Conservation (phyloP, 1,284 basidiomycete species). For the Moniliella sp. region DNA sequence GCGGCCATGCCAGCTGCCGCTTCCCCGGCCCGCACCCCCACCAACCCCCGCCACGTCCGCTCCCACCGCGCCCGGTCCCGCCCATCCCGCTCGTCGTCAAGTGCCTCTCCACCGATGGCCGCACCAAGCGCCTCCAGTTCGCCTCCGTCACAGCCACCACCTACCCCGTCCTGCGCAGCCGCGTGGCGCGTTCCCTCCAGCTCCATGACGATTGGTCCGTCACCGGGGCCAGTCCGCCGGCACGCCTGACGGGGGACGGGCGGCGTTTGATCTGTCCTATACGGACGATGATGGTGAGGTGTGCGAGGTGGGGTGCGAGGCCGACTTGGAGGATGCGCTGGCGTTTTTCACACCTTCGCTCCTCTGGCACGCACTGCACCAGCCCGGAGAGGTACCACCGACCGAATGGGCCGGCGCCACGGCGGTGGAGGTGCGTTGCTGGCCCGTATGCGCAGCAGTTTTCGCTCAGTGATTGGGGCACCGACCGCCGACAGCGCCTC, state of each 20-base stretch:
- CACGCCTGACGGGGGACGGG: not conserved
- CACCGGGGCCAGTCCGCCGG: not conserved
- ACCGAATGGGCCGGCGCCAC: no score
- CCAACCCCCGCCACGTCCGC: no score
- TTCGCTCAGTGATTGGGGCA: no score
- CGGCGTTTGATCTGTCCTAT: slow-evolving; percentile 1
- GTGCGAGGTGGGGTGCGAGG: slow-evolving; percentile 2
- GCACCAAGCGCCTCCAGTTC: not conserved
- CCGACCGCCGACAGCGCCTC: no score
- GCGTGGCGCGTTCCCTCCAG: not conserved
- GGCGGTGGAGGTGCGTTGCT: no score
- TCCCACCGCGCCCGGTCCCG: no score
- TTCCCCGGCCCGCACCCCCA: no score
- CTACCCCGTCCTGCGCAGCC: not conserved
- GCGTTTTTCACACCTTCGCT: slow-evolving; percentile 1
- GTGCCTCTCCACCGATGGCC: not conserved
- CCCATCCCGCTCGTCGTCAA: not conserved
- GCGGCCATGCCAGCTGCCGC: no score
- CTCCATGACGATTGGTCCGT: not conserved
- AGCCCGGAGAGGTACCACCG: no score
- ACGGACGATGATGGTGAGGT: slow-evolving; percentile 2
- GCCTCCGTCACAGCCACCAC: not conserved
- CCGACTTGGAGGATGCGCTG: slow-evolving; percentile 1
- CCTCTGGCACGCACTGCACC: no score
- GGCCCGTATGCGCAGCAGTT: no score